phyloP scores from a whole-genome alignment of 345 rosid genomes.

The Sonneratia alba region DNA sequence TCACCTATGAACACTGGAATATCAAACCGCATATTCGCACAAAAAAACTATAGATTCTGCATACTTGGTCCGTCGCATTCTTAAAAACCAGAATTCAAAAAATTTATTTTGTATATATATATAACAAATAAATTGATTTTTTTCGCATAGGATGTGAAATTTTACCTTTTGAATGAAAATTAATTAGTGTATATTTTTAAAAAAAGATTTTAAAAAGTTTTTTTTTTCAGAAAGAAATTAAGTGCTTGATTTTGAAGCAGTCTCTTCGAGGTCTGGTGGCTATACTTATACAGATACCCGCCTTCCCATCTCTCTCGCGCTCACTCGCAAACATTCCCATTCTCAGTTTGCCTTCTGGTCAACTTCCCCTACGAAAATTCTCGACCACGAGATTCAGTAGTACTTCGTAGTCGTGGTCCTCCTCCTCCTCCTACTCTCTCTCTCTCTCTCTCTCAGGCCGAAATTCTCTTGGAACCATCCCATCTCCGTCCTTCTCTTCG shows the following conservation, averaged over 20 bases:
- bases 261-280: not conserved
- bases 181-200: no score
- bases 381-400: not conserved
- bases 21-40: no score
- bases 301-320: not conserved
- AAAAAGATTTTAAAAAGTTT: no score
- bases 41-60: no score
- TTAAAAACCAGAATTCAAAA: no score
- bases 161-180: no score
- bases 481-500: not conserved
- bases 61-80: no score
- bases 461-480: not conserved
- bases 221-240: not conserved
- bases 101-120: no score
- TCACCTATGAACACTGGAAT: no score
- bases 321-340: not conserved
- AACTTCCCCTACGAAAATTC: conserved; percentile 5
- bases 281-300: not conserved
- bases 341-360: not conserved
- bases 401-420: not conserved
- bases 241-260: not conserved
- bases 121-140: no score
- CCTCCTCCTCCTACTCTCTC: not conserved
- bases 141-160: no score
- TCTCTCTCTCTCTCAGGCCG: not conserved